Evolutionary conservation across 2,329 filamentous ascomycete genomes (phyloP).

Genomic region (Aureobasidium sp.): DNA sequence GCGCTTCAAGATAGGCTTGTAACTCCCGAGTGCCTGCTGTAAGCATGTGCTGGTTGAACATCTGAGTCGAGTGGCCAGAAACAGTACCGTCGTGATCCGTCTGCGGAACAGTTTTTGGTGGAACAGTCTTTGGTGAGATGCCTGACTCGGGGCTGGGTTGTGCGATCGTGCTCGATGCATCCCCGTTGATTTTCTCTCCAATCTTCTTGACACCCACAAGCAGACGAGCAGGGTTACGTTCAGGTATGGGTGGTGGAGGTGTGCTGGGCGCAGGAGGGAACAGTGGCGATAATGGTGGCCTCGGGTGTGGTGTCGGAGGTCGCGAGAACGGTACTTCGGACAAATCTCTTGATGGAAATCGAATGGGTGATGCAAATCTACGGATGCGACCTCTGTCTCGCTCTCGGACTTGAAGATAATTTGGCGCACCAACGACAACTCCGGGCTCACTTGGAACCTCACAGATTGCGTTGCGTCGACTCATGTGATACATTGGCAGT

Average conservation of each 20-base stretch:
- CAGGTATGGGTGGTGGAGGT: not conserved
- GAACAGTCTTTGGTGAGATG: not conserved
- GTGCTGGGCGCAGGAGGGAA: not conserved
- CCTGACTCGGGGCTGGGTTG: not conserved
- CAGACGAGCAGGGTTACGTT: constrained; percentile 3
- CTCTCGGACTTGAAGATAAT: not conserved
- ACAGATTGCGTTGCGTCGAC: constrained; percentile 1
- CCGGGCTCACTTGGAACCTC: not conserved
- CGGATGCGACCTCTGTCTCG: not conserved
- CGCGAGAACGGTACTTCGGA: not conserved
- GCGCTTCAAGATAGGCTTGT: not conserved
- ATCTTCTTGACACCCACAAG: not conserved
- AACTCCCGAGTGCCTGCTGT: constrained; percentile 4
- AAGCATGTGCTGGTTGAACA: constrained; percentile 9
- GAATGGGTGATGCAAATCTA: not conserved
- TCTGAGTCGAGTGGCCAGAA: constrained; percentile 2
- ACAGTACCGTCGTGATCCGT: not conserved
- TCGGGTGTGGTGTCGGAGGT: not conserved
- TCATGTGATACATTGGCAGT: not conserved
- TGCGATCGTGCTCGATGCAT: not conserved
- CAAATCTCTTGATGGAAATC: not conserved
- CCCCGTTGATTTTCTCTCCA: not conserved
- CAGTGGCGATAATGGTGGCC: not conserved
- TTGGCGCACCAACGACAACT: not conserved
- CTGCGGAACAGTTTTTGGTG: not conserved